Percentiles rank a stretch among this genome's conserved stretches.
Evolutionary conservation across 805 yeast species (phyloP).

Genomic region (Saturnispora bothae): DNA sequence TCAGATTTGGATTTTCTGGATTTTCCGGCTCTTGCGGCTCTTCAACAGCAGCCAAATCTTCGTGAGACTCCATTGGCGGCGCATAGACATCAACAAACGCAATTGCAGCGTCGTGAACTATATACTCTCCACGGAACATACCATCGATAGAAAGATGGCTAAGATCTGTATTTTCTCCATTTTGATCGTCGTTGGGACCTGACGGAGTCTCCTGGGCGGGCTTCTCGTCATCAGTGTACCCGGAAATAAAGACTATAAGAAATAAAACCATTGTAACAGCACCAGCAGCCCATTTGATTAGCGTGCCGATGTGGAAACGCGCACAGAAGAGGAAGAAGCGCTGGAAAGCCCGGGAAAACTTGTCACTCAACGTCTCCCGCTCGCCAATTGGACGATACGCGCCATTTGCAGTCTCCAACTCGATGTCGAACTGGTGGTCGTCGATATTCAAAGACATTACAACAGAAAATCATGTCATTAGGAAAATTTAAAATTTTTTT

Average conservation of each 20-base stretch:
- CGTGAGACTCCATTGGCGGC: no score
- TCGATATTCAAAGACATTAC: conserved; percentile 4
- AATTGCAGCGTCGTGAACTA: neutral
- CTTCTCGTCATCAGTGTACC: neutral
- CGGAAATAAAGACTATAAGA: neutral
- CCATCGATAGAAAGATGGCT: conserved; percentile 1
- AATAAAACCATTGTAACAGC: neutral
- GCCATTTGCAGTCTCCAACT: no score
- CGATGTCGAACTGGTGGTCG: conserved; percentile 18
- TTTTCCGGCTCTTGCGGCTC: neutral
- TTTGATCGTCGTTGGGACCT: neutral
- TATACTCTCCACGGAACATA: conserved; percentile 1
- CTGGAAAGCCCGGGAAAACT: neutral
- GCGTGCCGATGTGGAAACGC: neutral
- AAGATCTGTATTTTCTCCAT: neutral
- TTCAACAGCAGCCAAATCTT: neutral
- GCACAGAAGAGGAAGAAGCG: neutral
- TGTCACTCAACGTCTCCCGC: neutral
- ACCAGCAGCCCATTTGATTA: neutral
- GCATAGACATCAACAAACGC: conserved; percentile 6
- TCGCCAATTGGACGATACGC: conserved; percentile 3
- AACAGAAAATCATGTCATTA: no score
- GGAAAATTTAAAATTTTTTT: no score
- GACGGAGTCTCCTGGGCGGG: neutral
- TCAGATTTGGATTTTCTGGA: no score